Evolutionary conservation across 345 rosid species (phyloP).

Genomic region (Euphorbia pulcherrima): DNA sequence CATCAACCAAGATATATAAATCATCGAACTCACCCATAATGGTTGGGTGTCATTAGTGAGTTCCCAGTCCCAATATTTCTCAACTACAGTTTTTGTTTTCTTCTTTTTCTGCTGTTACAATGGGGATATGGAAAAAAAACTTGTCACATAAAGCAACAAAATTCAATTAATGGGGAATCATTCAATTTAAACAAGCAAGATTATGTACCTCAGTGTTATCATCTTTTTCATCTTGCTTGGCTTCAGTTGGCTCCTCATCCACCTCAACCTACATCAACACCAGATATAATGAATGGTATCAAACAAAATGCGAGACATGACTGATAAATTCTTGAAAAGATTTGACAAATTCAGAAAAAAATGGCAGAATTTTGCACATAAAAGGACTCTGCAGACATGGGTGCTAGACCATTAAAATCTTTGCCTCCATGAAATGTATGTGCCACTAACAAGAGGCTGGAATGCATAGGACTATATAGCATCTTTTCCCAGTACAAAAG

Average conservation of each 20-base stretch:
- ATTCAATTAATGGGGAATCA: too few species aligned
- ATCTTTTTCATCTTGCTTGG: too few species aligned
- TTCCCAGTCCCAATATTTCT: slow-evolving; percentile 99
- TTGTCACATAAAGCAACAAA: too few species aligned
- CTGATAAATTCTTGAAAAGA: neutral
- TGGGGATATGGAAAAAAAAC: too few species aligned
- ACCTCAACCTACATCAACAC: slow-evolving; percentile 75
- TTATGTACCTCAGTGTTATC: too few species aligned
- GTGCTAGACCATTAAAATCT: too few species aligned
- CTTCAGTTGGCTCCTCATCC: slow-evolving; percentile 78
- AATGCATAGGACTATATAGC: neutral
- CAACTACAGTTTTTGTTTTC: slow-evolving; percentile 83
- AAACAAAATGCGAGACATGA: neutral
- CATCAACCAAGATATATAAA: too few species aligned
- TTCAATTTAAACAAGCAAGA: too few species aligned
- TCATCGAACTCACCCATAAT: slow-evolving; percentile 87
- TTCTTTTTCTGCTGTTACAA: slow-evolving; percentile 72
- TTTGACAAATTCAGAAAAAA: neutral
- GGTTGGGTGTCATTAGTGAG: slow-evolving; percentile 94
- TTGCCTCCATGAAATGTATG: neutral
- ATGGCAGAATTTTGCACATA: neutral
- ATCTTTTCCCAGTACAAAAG: neutral
- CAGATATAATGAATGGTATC: neutral
- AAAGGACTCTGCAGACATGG: neutral
- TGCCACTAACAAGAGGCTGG: neutral